Conservation (phyloP, 768 basidiomycete genomes). For the Suillus hirtellus region DNA sequence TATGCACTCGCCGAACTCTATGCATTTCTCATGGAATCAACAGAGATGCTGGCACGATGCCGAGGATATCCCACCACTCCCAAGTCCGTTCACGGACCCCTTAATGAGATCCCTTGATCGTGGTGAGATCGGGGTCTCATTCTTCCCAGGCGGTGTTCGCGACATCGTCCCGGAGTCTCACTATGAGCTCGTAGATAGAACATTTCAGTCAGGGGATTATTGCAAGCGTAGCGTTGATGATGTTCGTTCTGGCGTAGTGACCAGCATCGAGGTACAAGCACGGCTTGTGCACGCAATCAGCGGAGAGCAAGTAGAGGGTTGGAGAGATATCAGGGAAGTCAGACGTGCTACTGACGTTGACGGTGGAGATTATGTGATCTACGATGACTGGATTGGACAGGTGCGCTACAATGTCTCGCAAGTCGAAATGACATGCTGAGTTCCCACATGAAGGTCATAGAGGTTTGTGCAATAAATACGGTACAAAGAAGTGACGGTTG, state of each 20-base stretch:
- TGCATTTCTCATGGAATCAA: constrained; percentile 12
- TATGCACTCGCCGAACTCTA: constrained; percentile 10
- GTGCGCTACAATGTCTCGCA: constrained; percentile 42
- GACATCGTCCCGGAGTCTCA: constrained; percentile 73
- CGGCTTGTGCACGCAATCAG: constrained; percentile 76
- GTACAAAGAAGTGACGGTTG: not conserved
- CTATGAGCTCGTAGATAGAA: constrained; percentile 72
- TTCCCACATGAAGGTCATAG: constrained; percentile 55
- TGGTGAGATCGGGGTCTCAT: constrained; percentile 84
- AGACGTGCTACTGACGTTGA: constrained; percentile 61
- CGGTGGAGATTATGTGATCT: constrained; percentile 78
- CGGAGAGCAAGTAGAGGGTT: constrained; percentile 55
- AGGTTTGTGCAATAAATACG: constrained; percentile 48
- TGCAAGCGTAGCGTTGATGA: constrained; percentile 80
- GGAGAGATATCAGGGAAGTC: constrained; percentile 62
- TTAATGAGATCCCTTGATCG: constrained; percentile 71
- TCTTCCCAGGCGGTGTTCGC: constrained; percentile 52
- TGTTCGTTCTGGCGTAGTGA: constrained; percentile 73
- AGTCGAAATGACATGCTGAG: constrained; percentile 5
- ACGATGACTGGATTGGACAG: constrained; percentile 89
- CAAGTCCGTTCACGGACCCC: constrained; percentile 54
- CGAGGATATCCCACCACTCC: constrained; percentile 59
- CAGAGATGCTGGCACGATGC: constrained; percentile 91
- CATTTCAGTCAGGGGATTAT: constrained; percentile 75
- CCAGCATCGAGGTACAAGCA: constrained; percentile 60